Percentiles rank a stretch among this genome's conserved stretches.
phyloP scores from a whole-genome alignment of 1,139 yeast genomes.

The Pichia sp. region DNA sequence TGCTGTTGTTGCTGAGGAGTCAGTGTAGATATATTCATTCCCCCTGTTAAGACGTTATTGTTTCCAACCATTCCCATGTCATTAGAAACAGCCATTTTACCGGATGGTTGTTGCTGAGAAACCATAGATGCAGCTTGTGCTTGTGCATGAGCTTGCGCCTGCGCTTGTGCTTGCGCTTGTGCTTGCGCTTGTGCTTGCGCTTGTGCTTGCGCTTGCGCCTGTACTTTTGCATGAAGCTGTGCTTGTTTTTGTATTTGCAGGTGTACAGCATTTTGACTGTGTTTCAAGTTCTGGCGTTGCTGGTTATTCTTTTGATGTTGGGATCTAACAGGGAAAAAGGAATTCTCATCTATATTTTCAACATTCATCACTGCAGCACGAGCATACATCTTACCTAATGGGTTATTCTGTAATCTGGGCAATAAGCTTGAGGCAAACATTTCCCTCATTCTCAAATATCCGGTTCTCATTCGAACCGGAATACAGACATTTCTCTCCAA shows the following conservation, averaged over 20 bases:
- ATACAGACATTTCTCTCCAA: constrained; percentile 69
- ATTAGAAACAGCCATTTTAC: background rate
- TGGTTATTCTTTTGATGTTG: constrained; percentile 34
- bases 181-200: constrained; percentile 3
- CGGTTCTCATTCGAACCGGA: constrained; percentile 66
- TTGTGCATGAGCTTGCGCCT: background rate
- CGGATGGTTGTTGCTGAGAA: background rate
- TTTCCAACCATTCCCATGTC: background rate
- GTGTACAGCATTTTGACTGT: constrained; percentile 15
- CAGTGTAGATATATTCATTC: constrained; percentile 11
- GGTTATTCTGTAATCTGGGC: constrained; percentile 36
- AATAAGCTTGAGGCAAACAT: constrained; percentile 65
- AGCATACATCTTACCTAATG: constrained; percentile 71
- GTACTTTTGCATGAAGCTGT: constrained; percentile 6
- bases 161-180: background rate
- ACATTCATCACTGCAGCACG: constrained; percentile 71
- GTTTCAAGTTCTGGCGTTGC: constrained; percentile 15
- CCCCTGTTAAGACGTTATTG: background rate
- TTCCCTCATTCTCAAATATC: constrained; percentile 77
- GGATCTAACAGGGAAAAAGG: constrained; percentile 58
- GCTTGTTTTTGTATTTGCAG: constrained; percentile 19
- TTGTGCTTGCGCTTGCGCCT: constrained; percentile 4
- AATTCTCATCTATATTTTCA: constrained; percentile 52
- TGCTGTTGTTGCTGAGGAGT: constrained; percentile 20
- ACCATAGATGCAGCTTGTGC: background rate